These are phyloP conservation scores for Aspergillus hancockii DNA, from an alignment of 495 filamentous ascomycete genomes.

Conservation along the genomic window DNA sequence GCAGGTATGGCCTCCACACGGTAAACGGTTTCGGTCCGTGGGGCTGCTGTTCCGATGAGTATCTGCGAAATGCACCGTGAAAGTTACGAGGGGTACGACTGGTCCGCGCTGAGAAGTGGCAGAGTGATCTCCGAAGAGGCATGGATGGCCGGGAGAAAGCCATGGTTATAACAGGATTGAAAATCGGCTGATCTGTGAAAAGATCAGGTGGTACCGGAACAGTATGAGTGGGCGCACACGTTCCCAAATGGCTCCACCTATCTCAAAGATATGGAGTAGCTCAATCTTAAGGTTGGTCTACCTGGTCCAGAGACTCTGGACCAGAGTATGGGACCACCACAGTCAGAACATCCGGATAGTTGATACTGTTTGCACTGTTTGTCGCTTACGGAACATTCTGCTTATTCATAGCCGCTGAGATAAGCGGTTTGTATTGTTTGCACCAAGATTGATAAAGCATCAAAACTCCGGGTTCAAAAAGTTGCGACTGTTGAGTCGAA, in stretches of 20 bases:
- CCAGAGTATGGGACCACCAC: constrained; percentile 25
- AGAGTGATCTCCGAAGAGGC: constrained; percentile 41
- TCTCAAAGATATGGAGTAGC: neutral
- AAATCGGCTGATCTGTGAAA: constrained; percentile 19
- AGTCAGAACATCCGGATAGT: constrained; percentile 8
- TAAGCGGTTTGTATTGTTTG: constrained; percentile 20
- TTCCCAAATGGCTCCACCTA: constrained; percentile 5
- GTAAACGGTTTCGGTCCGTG: constrained; percentile 35
- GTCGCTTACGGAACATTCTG: neutral
- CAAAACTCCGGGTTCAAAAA: neutral
- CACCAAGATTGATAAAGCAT: neutral
- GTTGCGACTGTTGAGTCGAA: neutral
- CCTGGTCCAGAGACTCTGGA: neutral
- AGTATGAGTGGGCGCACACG: neutral
- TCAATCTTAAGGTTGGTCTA: neutral
- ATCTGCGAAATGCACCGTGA: constrained; percentile 29
- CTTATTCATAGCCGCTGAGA: constrained; percentile 13
- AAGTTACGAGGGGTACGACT: constrained; percentile 25
- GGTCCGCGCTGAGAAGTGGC: constrained; percentile 27
- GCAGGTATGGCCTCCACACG: constrained; percentile 54
- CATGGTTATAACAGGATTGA: constrained; percentile 26
- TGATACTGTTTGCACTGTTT: constrained; percentile 34
- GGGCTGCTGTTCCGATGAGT: constrained; percentile 30
- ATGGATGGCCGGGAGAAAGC: constrained; percentile 36
- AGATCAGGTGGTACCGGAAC: constrained; percentile 20